Percentiles rank a stretch among this genome's conserved stretches.
These are phyloP conservation scores for Amanita rimosa DNA, from an alignment of 768 basidiomycete genomes.

Conservation along the genomic window DNA sequence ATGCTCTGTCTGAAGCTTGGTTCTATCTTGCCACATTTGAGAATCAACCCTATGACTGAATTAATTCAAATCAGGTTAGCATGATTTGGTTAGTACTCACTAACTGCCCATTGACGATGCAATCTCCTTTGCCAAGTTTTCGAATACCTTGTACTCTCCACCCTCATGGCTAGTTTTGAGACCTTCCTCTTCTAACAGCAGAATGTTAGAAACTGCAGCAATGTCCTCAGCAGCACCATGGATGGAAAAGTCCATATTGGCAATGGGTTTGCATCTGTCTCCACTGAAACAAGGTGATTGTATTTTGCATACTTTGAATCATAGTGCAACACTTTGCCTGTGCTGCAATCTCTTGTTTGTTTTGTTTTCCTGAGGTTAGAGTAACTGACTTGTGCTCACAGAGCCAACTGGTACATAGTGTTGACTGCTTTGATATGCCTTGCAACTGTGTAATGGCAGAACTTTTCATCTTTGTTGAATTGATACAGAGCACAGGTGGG, in stretches of 20 bases:
- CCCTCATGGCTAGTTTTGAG: conserved; percentile 9
- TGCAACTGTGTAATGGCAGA: not conserved
- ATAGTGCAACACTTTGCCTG: conserved; percentile 1
- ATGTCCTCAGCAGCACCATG: conserved; percentile 5
- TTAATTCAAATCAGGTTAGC: not conserved
- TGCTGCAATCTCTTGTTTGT: not conserved
- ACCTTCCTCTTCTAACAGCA: conserved; percentile 8
- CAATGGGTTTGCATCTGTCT: conserved; percentile 2
- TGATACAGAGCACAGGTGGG: not conserved
- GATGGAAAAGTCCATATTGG: conserved; percentile 7
- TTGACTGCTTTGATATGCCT: not conserved
- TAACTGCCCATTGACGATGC: not conserved
- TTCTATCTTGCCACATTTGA: conserved; percentile 5
- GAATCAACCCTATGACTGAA: conserved; percentile 5
- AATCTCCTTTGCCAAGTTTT: conserved; percentile 4
- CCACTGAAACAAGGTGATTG: not conserved
- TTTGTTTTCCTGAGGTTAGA: conserved; percentile 4
- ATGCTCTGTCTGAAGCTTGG: conserved; percentile 6
- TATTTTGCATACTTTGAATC: conserved; percentile 1
- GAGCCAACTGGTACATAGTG: not conserved
- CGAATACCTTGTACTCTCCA: conserved; percentile 8
- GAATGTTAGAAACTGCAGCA: conserved; percentile 4
- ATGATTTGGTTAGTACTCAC: not conserved
- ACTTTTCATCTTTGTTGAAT: not conserved
- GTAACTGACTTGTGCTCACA: not conserved